These are phyloP conservation scores for Thermothelomyces thermophilus DNA, from an alignment of 2,329 filamentous ascomycete genomes.

Conservation along the genomic window DNA sequence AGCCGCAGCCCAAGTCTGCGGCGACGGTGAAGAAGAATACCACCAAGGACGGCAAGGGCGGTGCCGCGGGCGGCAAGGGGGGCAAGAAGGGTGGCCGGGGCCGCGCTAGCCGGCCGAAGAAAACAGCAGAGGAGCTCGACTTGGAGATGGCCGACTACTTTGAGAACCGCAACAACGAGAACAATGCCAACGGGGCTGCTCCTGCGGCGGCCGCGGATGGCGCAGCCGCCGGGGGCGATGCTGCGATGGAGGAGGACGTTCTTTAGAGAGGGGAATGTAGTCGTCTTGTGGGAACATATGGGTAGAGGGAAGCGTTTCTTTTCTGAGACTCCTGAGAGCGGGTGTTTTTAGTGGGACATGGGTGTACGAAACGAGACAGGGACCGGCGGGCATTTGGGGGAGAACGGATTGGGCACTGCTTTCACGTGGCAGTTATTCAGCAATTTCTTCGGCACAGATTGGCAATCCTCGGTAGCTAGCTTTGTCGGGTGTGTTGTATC, in stretches of 20 bases:
- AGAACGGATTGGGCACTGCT: conserved; percentile 8
- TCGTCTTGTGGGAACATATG: neutral
- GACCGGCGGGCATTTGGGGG: neutral
- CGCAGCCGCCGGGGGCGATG: conserved; percentile 42
- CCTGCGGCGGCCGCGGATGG: conserved; percentile 35
- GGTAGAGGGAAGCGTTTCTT: neutral
- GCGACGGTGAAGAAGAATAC: conserved; percentile 63
- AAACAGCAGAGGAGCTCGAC: conserved; percentile 92
- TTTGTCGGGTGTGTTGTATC: conserved; percentile 11
- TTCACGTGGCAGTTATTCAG: conserved; percentile 4
- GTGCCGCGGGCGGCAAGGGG: conserved; percentile 35
- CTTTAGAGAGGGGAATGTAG: conserved; percentile 33
- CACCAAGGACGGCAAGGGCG: conserved; percentile 38
- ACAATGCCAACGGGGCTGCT: conserved; percentile 34
- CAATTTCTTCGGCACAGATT: conserved; percentile 17
- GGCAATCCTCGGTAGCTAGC: conserved; percentile 11
- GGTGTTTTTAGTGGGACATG: neutral
- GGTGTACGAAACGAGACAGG: conserved; percentile 12
- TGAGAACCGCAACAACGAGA: conserved; percentile 37
- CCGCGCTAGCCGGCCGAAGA: conserved; percentile 65
- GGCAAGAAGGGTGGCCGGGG: conserved; percentile 42
- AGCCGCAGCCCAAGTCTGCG: conserved; percentile 75
- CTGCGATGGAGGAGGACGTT: conserved; percentile 62
- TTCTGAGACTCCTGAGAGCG: neutral
- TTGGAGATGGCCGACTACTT: conserved; percentile 98